Conservation (phyloP, 805 yeast genomes). For the Spathaspora hagerdaliae region DNA sequence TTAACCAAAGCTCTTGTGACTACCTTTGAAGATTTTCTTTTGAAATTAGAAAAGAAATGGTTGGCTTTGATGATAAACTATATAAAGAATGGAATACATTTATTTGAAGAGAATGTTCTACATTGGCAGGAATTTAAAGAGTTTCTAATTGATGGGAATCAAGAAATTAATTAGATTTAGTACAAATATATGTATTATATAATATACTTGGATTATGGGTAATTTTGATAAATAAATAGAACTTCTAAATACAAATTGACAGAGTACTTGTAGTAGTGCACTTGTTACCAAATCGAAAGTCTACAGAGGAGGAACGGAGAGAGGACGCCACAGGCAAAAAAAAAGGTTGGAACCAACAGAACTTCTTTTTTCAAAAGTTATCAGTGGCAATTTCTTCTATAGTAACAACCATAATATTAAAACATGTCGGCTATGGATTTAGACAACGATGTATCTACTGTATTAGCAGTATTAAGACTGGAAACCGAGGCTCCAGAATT, state of each 20-base stretch:
- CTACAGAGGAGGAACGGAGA: too few species aligned
- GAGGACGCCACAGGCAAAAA: too few species aligned
- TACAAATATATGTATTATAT: neutral
- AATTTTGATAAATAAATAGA: too few species aligned
- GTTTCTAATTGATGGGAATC: constrained; percentile 2
- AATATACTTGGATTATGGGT: too few species aligned
- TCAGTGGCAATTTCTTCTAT: neutral
- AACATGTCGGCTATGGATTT: constrained; percentile 35
- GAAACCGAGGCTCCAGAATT: constrained; percentile 61
- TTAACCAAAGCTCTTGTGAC: constrained; percentile 41
- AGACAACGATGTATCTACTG: constrained; percentile 38
- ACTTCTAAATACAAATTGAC: too few species aligned
- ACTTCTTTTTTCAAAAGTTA: neutral
- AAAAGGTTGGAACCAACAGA: too few species aligned
- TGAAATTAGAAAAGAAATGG: constrained; percentile 40
- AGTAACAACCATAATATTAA: neutral
- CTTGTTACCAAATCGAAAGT: too few species aligned
- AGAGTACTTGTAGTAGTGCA: too few species aligned
- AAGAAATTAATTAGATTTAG: neutral
- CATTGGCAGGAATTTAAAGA: constrained; percentile 33
- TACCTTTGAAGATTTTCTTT: constrained; percentile 35
- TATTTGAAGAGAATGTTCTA: constrained; percentile 26
- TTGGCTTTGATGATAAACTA: constrained; percentile 32
- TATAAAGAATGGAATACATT: constrained; percentile 28
- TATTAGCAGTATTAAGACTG: constrained; percentile 58